Evolutionary conservation across 768 basidiomycete genomes (phyloP), one percentile per base, ranked within the genome.

Genomic region (Boletus rubroflammeus): DNA sequence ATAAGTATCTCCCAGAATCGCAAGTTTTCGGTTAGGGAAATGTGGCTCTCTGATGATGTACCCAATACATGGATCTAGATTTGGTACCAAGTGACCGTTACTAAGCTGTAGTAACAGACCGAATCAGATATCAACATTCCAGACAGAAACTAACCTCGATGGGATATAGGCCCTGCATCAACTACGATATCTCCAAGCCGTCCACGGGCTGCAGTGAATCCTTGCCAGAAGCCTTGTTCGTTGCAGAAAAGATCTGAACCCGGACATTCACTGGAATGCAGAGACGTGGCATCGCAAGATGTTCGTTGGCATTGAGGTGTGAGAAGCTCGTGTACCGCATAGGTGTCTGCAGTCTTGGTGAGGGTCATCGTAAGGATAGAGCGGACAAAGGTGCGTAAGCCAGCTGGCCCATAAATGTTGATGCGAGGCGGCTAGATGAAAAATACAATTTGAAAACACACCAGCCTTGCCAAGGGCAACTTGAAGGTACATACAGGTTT

Each of bases 261-360:
- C 1, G 73, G 67, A 36, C 76, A 66, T 70, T 94, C 90, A 61
- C 77, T 88, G n/a, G 65, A 64, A 60, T 90, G 85, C 62, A 86
- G 70, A 17, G 76, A 73, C 17, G 67, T 59, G 19, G 68, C 64
- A 21, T 77, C 74, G 55, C 83, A 84, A 8, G 81, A 69, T 3
- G 81, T 85, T 0, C 73, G 62, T n/a, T 64, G 36, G 55, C 92
- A 89, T n/a, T 70, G 70, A 2, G 71, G 61, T 2, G 72, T 75
- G 19, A 94, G 75, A 1, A 94, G 79, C 65, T 95, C 92, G 65
- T 94, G 90, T 1, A 91, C 89, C 36, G 77, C 79, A 63, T 86
- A 94, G 14, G 75, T 79, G 43, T 85, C 81, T 1, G 78, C 74
- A 3, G 83, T 81, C 29, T 71, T 73, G 7, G 82, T 82, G 38